Evolutionary conservation across 176 grass and related monocot genomes (phyloP).

Genomic region (Typha latifolia): DNA sequence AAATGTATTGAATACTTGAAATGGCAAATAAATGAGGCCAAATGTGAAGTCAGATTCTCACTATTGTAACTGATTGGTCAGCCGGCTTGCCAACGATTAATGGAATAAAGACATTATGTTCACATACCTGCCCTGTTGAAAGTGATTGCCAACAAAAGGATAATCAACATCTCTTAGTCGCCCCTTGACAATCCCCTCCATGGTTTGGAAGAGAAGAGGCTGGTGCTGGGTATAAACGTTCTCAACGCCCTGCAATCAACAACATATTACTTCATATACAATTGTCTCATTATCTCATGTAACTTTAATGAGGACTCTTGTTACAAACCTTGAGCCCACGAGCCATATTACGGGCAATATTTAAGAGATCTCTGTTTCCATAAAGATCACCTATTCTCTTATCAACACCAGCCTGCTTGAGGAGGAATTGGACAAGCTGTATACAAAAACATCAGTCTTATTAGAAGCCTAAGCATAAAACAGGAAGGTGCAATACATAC

Average conservation of each 20-base stretch:
- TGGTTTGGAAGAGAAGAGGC: conserved; percentile 86
- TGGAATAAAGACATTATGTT: background rate
- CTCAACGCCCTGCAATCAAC: conserved; percentile 75
- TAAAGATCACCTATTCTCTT: conserved; percentile 90
- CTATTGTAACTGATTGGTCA: too few relatives aligned
- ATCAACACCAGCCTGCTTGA: conserved; percentile 91
- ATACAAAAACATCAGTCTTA: conserved; percentile 19
- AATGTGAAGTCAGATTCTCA: too few relatives aligned
- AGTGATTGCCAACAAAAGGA: conserved; percentile 89
- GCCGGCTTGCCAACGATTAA: too few relatives aligned
- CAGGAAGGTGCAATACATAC: background rate
- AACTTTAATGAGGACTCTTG: conserved; percentile 14
- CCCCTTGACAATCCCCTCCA: conserved; percentile 92
- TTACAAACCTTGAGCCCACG: conserved; percentile 77
- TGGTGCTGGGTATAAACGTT: conserved; percentile 98
- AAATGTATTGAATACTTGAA: too few relatives aligned
- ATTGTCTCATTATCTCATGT: too few relatives aligned
- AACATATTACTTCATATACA: background rate
- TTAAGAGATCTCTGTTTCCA: conserved; percentile 88
- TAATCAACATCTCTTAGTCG: conserved; percentile 87
- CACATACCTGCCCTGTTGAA: conserved; percentile 85
- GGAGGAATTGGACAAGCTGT: conserved; percentile 96
- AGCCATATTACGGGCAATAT: conserved; percentile 99
- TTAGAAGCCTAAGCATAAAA: background rate
- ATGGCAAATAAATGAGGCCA: too few relatives aligned